These are phyloP conservation scores for Sugiyamaella floridensis DNA, from an alignment of 805 yeast genomes.

Conservation along the genomic window DNA sequence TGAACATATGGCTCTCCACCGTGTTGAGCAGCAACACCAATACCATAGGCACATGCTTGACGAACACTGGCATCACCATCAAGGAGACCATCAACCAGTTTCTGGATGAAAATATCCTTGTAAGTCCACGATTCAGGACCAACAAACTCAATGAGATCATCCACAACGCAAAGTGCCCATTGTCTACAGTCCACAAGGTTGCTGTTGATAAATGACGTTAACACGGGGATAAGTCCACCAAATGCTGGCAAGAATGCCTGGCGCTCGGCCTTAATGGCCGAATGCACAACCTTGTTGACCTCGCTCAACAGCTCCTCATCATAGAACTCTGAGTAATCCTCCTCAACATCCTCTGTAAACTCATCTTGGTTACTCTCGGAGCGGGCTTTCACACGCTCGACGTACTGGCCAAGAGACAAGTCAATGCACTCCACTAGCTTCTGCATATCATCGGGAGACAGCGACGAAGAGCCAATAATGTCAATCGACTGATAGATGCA, in stretches of 20 bases:
- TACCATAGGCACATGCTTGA: slow-evolving; percentile 78
- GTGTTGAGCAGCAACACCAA: slow-evolving; percentile 79
- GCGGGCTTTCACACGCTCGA: slow-evolving; percentile 56
- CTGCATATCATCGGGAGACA: slow-evolving; percentile 46
- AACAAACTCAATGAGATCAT: slow-evolving; percentile 73
- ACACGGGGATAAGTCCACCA: slow-evolving; percentile 50
- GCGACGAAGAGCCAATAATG: slow-evolving; percentile 52
- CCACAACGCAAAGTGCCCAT: slow-evolving; percentile 72
- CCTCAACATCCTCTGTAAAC: slow-evolving; percentile 78
- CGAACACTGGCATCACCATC: slow-evolving; percentile 50
- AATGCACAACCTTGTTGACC: slow-evolving; percentile 64
- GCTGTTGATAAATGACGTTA: slow-evolving; percentile 56
- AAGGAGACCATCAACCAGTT: slow-evolving; percentile 56
- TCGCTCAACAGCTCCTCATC: slow-evolving; percentile 90
- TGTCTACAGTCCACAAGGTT: slow-evolving; percentile 61
- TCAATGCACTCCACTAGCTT: slow-evolving; percentile 54
- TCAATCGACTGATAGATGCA: slow-evolving; percentile 62
- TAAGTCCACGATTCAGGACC: slow-evolving; percentile 62
- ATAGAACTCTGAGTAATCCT: slow-evolving; percentile 72
- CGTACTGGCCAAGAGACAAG: slow-evolving; percentile 57
- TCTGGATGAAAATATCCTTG: slow-evolving; percentile 56
- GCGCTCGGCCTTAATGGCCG: slow-evolving; percentile 59
- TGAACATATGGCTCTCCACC: slow-evolving; percentile 63
- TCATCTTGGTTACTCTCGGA: slow-evolving; percentile 36
- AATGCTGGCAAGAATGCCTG: slow-evolving; percentile 56